Base-by-base conservation (phyloP, 2,329 filamentous ascomycete genomes). In the Truncatella angustata region DNA sequence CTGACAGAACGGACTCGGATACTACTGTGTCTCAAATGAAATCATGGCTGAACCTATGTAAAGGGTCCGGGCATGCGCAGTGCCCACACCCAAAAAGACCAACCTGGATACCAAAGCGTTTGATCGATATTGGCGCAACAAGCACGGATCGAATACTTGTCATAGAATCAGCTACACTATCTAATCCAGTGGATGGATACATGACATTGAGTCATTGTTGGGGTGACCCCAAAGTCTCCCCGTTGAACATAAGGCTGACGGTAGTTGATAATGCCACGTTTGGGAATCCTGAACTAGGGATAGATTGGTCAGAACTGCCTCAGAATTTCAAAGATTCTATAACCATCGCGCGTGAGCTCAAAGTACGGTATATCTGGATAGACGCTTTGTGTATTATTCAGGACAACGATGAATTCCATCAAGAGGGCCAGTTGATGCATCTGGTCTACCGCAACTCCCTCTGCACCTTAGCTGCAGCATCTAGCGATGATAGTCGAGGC, bases 401-500 rank as follows among this genome's bases (percentile, higher is more conserved):
- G 24, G 20, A 42, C 36, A 36, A 50, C 14, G 24, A 5, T 6
- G 47, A 50, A 16, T 50, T 14, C 12, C 5, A 14, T 4, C n/a
- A 21, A 21, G 47, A 50, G 24, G 47, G 14, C 0, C 47, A 14
- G 14, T 16, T 40, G 35, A 50, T 50, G 47, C 47, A 28, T n/a
- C 14, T 32, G n/a, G 26, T 50, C 6, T 50, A 50, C n/a, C 47
- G 47, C 47, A 50, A 50, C 16, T 50, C 47, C 16, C 42, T 40
- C 12, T 50, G 47, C 47, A 50, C 40, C 18, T 28, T 42, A 4
- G 47, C 47, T 14, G 47, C 47, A n/a, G 21, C 36, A 16, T 35
- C 28, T 16, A 18, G 14, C n/a, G 35, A 12, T 2, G 36, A 50
- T 7, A 24, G 36, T 7, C 14, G 30, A 7, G 36, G 47, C 21